phyloP scores from a whole-genome alignment of 1,284 basidiomycete genomes.

The Heterobasidion occidentale region DNA sequence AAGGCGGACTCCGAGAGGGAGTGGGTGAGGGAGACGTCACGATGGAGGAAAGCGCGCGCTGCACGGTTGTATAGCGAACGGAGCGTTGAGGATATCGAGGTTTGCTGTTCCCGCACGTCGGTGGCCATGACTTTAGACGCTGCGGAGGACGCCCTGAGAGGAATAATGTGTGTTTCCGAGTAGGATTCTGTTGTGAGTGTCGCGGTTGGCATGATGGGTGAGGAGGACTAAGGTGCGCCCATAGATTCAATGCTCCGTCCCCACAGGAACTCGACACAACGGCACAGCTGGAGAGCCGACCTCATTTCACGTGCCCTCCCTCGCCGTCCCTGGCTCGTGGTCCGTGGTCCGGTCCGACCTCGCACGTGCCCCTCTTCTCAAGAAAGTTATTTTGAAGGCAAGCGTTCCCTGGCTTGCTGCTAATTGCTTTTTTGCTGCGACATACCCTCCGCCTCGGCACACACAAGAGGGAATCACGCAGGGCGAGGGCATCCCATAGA shows the following conservation, averaged over 20 bases:
- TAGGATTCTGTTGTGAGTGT: not conserved
- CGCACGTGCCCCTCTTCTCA: not conserved
- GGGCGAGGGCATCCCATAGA: too few relatives aligned
- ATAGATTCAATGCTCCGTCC: not conserved
- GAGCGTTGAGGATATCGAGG: conserved; percentile 23
- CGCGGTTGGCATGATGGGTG: conserved; percentile 3
- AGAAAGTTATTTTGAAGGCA: not conserved
- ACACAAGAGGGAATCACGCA: too few relatives aligned
- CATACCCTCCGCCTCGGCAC: too few relatives aligned
- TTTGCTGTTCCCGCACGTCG: not conserved
- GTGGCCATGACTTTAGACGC: not conserved
- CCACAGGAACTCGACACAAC: not conserved
- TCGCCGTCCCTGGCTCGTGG: too few relatives aligned
- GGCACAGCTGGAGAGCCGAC: not conserved
- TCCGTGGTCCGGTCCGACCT: not conserved
- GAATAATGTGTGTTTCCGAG: not conserved
- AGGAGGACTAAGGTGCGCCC: not conserved
- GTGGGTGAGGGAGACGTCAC: conserved; percentile 55
- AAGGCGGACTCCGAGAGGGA: conserved; percentile 64
- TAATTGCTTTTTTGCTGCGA: too few relatives aligned
- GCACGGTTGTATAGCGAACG: conserved; percentile 68
- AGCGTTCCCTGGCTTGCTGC: not conserved
- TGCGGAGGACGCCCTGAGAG: not conserved
- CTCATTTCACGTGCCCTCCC: not conserved
- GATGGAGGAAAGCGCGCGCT: conserved; percentile 66